Conservation (phyloP, 2,329 filamentous ascomycete genomes). For the Thelonectria olida region DNA sequence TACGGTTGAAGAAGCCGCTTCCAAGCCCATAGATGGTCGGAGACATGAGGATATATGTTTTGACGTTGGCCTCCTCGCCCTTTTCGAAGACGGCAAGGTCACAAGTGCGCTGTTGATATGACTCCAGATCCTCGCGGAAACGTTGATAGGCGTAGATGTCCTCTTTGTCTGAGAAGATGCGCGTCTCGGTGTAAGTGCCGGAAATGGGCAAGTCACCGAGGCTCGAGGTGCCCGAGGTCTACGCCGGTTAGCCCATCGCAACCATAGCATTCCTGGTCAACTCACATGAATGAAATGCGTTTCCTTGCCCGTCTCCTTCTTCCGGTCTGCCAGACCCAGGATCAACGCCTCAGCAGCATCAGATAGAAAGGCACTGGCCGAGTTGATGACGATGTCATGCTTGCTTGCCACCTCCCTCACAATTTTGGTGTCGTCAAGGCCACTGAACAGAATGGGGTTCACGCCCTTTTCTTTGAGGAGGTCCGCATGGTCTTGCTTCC, state of each 20-base stretch:
- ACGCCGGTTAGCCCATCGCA: background rate
- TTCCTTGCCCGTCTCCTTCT: constrained; percentile 44
- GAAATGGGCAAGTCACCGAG: constrained; percentile 53
- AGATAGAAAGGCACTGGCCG: constrained; percentile 50
- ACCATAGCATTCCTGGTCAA: background rate
- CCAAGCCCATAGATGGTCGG: constrained; percentile 58
- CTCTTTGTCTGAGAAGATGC: constrained; percentile 53
- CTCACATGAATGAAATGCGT: constrained; percentile 50
- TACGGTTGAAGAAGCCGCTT: constrained; percentile 51
- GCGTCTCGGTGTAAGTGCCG: constrained; percentile 36
- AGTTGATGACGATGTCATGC: constrained; percentile 53
- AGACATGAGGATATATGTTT: constrained; percentile 56
- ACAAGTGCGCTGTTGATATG: constrained; percentile 54
- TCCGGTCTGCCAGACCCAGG: constrained; percentile 51
- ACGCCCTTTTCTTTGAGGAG: constrained; percentile 31
- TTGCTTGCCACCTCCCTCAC: constrained; percentile 34
- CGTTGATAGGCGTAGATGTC: constrained; percentile 54
- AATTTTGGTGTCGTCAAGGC: constrained; percentile 35
- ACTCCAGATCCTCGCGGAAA: constrained; percentile 45
- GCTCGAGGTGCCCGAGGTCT: constrained; percentile 54
- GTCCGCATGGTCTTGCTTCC: constrained; percentile 40
- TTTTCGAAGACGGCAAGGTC: constrained; percentile 54
- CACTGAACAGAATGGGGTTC: constrained; percentile 33
- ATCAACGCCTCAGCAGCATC: constrained; percentile 51
- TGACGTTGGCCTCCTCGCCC: constrained; percentile 50